phyloP scores from a whole-genome alignment of 108 stramenopile species.

The Conticribra guillardii region DNA sequence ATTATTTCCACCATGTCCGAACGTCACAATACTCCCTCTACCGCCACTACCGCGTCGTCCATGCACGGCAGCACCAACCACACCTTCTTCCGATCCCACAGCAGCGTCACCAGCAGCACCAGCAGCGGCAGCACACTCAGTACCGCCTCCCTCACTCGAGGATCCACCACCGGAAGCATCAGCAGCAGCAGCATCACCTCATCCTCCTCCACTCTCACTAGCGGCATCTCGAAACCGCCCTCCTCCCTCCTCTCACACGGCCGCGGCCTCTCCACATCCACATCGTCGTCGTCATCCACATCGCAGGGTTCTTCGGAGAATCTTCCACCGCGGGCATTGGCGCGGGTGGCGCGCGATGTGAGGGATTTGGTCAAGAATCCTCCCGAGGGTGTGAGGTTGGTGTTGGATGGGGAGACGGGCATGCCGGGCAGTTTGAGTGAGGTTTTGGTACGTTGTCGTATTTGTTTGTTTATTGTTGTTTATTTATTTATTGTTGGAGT shows the following conservation, averaged over 20 bases:
- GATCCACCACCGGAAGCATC: neutral
- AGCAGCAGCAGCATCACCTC: neutral
- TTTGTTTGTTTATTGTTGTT: neutral
- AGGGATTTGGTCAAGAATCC: slow-evolving; percentile 82
- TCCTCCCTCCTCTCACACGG: slow-evolving; percentile 5
- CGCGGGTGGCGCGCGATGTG: slow-evolving; percentile 87
- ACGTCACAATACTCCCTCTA: no score
- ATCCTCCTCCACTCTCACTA: neutral
- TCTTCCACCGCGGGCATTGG: slow-evolving; percentile 87
- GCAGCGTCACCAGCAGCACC: neutral
- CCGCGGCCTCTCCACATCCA: neutral
- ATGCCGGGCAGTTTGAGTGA: slow-evolving; percentile 74
- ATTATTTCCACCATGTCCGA: no score
- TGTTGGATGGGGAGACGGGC: slow-evolving; percentile 80
- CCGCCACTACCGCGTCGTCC: no score
- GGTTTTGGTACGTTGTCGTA: slow-evolving; percentile 67
- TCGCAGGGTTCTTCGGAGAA: slow-evolving; percentile 58
- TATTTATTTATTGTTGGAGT: no score
- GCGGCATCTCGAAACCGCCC: slow-evolving; percentile 3
- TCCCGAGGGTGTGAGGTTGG: slow-evolving; percentile 83
- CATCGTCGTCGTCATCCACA: neutral
- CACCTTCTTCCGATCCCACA: no score
- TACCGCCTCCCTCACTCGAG: neutral
- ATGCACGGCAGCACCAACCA: no score
- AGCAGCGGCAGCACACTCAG: neutral